phyloP scores from a whole-genome alignment of 1,139 yeast species.

The Blastobotrys persicus region DNA sequence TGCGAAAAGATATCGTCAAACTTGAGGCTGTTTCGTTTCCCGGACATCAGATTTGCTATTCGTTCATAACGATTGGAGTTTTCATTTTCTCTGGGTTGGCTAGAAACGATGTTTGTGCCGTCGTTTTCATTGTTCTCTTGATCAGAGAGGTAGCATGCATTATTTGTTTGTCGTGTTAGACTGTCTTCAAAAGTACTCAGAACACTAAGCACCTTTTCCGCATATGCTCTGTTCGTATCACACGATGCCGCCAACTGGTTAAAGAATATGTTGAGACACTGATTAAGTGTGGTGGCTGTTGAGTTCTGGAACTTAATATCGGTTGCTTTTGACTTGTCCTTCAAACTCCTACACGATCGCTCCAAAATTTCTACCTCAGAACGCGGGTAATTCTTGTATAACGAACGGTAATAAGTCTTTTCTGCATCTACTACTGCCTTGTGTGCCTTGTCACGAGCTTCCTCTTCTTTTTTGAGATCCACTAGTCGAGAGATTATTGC shows the following conservation, averaged over 20 bases:
- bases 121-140: not conserved
- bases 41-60: constrained; percentile 13
- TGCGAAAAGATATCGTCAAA: constrained; percentile 15
- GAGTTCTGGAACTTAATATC: constrained; percentile 19
- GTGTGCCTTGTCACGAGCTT: constrained; percentile 16
- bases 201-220: constrained; percentile 17
- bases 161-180: constrained; percentile 6
- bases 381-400: constrained; percentile 23
- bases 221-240: constrained; percentile 16
- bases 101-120: not conserved
- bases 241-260: constrained; percentile 15
- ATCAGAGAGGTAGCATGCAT: not conserved
- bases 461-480: constrained; percentile 23
- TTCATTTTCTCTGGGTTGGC: not conserved
- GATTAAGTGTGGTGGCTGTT: constrained; percentile 18
- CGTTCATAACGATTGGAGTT: constrained; percentile 6
- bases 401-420: constrained; percentile 22
- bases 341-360: constrained; percentile 19
- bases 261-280: constrained; percentile 23
- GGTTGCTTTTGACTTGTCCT: constrained; percentile 14
- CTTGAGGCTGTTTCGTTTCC: constrained; percentile 13
- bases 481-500: constrained; percentile 21
- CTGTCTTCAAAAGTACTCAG: constrained; percentile 17
- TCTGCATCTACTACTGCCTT: constrained; percentile 22
- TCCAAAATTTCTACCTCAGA: constrained; percentile 22